Conservation (phyloP, 148 eudicot genomes). For the Amaranthus palmeri region DNA sequence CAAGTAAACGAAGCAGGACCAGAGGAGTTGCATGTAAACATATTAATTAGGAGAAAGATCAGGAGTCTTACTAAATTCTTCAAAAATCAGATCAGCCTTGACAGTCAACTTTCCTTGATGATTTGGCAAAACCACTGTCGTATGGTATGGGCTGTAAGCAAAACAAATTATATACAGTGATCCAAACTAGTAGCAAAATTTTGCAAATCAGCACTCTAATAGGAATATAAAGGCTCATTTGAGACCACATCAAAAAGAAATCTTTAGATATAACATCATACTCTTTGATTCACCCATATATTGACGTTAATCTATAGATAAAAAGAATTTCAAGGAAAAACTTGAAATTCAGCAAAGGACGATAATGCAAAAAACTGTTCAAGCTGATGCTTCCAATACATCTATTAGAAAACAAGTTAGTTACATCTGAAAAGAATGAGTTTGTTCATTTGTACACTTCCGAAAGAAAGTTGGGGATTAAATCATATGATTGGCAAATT, state of each 20-base stretch:
- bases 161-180: conserved; percentile 12
- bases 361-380: neutral
- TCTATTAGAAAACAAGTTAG: neutral
- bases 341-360: neutral
- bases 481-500: neutral
- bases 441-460: conserved; percentile 2
- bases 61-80: conserved; percentile 61
- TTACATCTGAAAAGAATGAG: neutral
- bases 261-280: neutral
- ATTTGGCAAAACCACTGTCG: conserved; percentile 50
- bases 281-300: neutral
- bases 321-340: neutral
- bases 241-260: neutral
- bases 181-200: conserved; percentile 14
- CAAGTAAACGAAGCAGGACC: neutral
- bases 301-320: neutral
- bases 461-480: neutral
- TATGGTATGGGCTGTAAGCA: conserved; percentile 68
- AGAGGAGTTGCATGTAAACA: neutral
- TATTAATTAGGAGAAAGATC: neutral
- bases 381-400: neutral
- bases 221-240: neutral
- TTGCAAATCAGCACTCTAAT: neutral
- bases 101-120: conserved; percentile 57
- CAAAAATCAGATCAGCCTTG: conserved; percentile 82